Evolutionary conservation across 2,329 filamentous ascomycete species (phyloP).

Genomic region (Cylindrodendrum hubeiense): DNA sequence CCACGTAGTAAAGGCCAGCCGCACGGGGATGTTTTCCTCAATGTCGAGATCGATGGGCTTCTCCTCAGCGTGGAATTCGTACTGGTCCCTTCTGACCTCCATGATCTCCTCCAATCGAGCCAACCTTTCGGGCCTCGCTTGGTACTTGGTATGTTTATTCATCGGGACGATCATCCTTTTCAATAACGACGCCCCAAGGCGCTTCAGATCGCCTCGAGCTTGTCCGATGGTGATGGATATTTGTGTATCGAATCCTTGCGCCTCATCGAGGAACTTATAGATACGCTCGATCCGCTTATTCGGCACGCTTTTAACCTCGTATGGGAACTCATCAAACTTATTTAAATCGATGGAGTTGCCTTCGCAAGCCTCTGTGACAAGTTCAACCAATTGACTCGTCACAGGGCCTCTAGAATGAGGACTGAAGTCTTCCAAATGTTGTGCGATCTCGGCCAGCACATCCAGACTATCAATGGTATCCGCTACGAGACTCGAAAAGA

Average conservation of each 20-base stretch:
- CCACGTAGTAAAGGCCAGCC: background rate
- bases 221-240: conserved; percentile 19
- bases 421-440: conserved; percentile 31
- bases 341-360: conserved; percentile 27
- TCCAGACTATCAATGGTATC: conserved; percentile 37
- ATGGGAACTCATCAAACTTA: conserved; percentile 33
- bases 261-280: conserved; percentile 36
- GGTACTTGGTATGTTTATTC: conserved; percentile 3
- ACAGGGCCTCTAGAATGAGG: background rate
- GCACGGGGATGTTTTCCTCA: background rate
- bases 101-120: conserved; percentile 24
- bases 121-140: background rate
- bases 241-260: conserved; percentile 27
- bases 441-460: conserved; percentile 36
- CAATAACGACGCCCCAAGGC: conserved; percentile 39
- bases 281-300: conserved; percentile 30
- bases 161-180: conserved; percentile 25
- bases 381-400: background rate
- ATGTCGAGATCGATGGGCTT: conserved; percentile 20
- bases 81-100: conserved; percentile 24
- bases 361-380: background rate
- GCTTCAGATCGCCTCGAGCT: conserved; percentile 40
- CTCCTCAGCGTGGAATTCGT: conserved; percentile 16
- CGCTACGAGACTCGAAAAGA: conserved; percentile 39
- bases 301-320: conserved; percentile 17